These are phyloP conservation scores for Xylariaceae sp. DNA, from an alignment of 2,329 filamentous ascomycete genomes.

Conservation along the genomic window DNA sequence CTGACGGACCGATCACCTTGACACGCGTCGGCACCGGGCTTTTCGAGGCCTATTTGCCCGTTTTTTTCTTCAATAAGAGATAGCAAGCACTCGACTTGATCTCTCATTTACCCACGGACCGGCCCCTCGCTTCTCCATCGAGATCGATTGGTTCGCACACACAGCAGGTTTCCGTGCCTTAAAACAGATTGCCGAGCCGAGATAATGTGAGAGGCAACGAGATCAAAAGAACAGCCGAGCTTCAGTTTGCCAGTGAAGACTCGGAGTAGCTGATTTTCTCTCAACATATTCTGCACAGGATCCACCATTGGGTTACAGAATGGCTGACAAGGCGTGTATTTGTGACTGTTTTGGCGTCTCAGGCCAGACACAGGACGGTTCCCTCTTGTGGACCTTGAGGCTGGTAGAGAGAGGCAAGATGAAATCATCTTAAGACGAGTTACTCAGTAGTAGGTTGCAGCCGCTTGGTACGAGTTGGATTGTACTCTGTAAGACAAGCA, in stretches of 20 bases:
- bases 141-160: slow-evolving; percentile 15
- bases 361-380: neutral
- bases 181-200: slow-evolving; percentile 16
- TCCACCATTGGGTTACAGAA: neutral
- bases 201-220: slow-evolving; percentile 9
- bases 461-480: neutral
- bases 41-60: neutral
- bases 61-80: neutral
- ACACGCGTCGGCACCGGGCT: neutral
- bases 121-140: slow-evolving; percentile 13
- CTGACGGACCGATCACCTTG: neutral
- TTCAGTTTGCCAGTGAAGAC: neutral
- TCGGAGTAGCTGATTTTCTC: neutral
- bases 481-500: neutral
- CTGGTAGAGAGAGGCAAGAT: neutral
- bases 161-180: slow-evolving; percentile 14
- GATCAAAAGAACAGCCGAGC: neutral
- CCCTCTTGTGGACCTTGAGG: neutral
- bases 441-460: neutral
- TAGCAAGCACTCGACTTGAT: neutral
- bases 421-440: neutral
- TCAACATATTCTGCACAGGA: too few relatives aligned
- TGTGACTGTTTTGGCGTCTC: neutral
- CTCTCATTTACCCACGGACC: slow-evolving; percentile 4
- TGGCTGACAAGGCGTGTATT: neutral